Percentiles rank a stretch among this genome's conserved stretches.
Conservation (phyloP, 2,329 filamentous ascomycete genomes). For the Trichoderma atroviride region DNA sequence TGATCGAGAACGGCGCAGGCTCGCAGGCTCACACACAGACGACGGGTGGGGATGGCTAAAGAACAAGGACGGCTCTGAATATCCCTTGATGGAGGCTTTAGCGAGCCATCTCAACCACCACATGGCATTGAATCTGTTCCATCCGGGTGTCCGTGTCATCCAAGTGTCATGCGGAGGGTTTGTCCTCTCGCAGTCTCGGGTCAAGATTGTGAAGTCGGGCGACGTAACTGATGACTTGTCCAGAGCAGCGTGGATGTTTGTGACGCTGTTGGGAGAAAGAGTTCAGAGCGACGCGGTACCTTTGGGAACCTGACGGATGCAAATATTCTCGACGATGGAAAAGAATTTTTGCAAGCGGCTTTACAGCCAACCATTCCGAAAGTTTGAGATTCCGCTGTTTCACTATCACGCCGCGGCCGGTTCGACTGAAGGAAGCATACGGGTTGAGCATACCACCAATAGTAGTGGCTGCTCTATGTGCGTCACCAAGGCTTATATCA, state of each 20-base stretch:
- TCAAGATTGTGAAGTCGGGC: conserved; percentile 49
- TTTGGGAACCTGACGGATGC: background rate
- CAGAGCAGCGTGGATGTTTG: conserved; percentile 44
- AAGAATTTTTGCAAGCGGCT: background rate
- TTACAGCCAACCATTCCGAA: background rate
- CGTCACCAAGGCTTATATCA: background rate
- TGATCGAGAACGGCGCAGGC: conserved; percentile 44
- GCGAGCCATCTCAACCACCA: conserved; percentile 55
- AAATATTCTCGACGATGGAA: background rate
- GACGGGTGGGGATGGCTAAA: conserved; percentile 57
- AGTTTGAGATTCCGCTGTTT: background rate
- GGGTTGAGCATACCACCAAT: background rate
- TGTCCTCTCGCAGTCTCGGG: conserved; percentile 53
- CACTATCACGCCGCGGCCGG: too few species aligned
- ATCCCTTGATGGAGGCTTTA: conserved; percentile 55
- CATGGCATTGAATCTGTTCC: conserved; percentile 57
- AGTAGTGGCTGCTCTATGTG: background rate
- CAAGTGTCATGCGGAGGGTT: conserved; percentile 61
- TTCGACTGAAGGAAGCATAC: too few species aligned
- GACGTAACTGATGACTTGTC: conserved; percentile 39
- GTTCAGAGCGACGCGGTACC: conserved; percentile 34
- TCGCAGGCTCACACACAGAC: conserved; percentile 52
- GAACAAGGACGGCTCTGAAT: conserved; percentile 29
- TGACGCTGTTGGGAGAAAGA: conserved; percentile 42
- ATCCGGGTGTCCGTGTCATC: conserved; percentile 55